Evolutionary conservation across 1,284 basidiomycete genomes (phyloP).

Genomic region (Tilletia caries): DNA sequence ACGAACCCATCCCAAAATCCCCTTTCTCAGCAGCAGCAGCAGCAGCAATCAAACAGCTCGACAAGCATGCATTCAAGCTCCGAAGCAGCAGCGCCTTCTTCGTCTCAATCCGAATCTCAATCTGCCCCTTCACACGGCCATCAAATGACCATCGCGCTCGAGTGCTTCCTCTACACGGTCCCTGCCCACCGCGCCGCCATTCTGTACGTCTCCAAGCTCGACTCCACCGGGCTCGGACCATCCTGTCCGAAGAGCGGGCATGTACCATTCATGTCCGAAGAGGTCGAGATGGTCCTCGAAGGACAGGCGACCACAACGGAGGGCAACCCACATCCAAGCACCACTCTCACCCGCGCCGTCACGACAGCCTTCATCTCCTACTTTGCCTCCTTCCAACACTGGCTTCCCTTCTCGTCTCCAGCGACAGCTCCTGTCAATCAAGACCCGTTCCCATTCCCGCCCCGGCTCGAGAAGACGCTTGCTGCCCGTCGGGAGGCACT

Average conservation of each 20-base stretch:
- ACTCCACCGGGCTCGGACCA: conserved; percentile 76
- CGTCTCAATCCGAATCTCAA: no score
- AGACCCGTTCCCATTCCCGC: conserved; percentile 2
- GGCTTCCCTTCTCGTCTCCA: conserved; percentile 61
- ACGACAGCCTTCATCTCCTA: conserved; percentile 67
- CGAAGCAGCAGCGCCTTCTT: neutral
- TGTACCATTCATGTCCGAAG: conserved; percentile 5
- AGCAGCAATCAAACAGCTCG: neutral
- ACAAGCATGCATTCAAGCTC: neutral
- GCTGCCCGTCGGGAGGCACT: neutral
- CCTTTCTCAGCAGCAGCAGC: neutral
- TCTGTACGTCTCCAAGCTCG: conserved; percentile 89
- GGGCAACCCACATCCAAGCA: conserved; percentile 12
- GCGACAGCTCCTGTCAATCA: neutral
- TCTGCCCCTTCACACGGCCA: conserved; percentile 32
- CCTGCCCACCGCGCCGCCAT: conserved; percentile 69
- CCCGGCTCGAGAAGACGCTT: conserved; percentile 3
- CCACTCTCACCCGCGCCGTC: conserved; percentile 51
- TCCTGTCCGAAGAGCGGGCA: neutral
- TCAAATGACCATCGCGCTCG: conserved; percentile 71
- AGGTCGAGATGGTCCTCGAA: neutral
- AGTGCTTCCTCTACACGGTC: conserved; percentile 74
- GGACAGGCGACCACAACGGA: neutral
- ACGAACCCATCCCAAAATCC: neutral
- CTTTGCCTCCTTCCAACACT: conserved; percentile 63